Percentiles rank a stretch among this genome's conserved stretches.
Conservation (phyloP, 257 asterid species). For the Lantana camara region DNA sequence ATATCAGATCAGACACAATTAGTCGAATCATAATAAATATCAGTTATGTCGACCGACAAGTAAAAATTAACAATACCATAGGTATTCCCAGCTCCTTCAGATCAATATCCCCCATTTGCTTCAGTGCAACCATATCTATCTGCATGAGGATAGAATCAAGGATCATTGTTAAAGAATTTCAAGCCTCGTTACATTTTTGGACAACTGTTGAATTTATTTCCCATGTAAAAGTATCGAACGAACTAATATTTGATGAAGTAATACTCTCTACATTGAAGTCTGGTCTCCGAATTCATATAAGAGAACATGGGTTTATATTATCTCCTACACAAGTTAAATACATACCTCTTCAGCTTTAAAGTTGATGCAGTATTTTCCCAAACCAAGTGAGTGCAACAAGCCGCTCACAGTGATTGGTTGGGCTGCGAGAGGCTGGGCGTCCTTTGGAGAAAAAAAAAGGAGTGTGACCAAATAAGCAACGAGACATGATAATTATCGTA, state of each 20-base stretch:
- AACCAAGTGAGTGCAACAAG: constrained; percentile 61
- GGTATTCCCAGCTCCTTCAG: constrained; percentile 81
- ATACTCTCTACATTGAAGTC: too few species aligned
- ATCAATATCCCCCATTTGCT: constrained; percentile 73
- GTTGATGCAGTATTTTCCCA: constrained; percentile 62
- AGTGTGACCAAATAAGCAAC: constrained; percentile 3
- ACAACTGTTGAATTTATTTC: neutral
- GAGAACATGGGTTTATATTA: neutral
- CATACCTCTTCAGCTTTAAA: constrained; percentile 85
- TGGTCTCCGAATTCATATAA: neutral
- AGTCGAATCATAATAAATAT: neutral
- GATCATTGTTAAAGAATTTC: neutral
- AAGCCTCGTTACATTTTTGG: neutral
- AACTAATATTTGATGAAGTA: neutral
- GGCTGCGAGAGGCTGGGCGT: constrained; percentile 31
- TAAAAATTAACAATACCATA: constrained; percentile 46
- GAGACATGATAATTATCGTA: neutral
- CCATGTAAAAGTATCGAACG: neutral
- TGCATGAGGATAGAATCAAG: constrained; percentile 33
- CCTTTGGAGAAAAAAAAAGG: constrained; percentile 39
- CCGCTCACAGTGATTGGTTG: constrained; percentile 39
- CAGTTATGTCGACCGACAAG: neutral
- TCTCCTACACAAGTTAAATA: constrained; percentile 2
- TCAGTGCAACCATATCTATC: constrained; percentile 75
- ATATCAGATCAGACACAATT: constrained; percentile 8